Conservation (phyloP, 306 rosid genomes). For the Hippophae tibetana region DNA sequence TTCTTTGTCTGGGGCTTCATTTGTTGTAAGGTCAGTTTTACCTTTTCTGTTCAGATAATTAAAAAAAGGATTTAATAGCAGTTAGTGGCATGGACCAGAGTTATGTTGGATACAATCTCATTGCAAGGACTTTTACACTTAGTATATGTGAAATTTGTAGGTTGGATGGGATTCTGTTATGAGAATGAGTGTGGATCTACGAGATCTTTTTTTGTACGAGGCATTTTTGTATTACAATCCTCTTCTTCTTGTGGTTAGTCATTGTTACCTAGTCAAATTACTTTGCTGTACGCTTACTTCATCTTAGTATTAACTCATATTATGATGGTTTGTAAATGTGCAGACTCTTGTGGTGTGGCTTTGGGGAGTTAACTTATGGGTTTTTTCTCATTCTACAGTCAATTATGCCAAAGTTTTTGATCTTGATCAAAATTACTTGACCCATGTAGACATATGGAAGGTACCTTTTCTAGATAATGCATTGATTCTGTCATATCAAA, state of each 20-base stretch:
- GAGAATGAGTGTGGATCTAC: slow-evolving; percentile 94
- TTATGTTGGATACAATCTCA: slow-evolving; percentile 12
- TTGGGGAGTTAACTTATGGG: slow-evolving; percentile 94
- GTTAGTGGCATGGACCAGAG: slow-evolving; percentile 7
- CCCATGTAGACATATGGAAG: slow-evolving; percentile 94
- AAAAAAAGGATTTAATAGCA: neutral
- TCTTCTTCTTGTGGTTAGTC: slow-evolving; percentile 86
- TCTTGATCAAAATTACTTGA: slow-evolving; percentile 80
- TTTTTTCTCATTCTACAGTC: slow-evolving; percentile 53
- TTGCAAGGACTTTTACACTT: slow-evolving; percentile 19
- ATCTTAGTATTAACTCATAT: slow-evolving; percentile 12
- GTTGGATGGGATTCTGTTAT: slow-evolving; percentile 96
- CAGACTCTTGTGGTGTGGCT: slow-evolving; percentile 97
- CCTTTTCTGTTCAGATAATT: slow-evolving; percentile 3
- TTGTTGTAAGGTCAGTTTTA: slow-evolving; percentile 80
- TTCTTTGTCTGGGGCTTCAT: slow-evolving; percentile 73
- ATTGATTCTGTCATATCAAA: slow-evolving; percentile 8
- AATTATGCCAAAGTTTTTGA: slow-evolving; percentile 79
- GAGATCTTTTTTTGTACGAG: slow-evolving; percentile 82
- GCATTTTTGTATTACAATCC: slow-evolving; percentile 98
- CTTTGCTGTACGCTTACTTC: slow-evolving; percentile 11
- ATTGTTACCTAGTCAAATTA: slow-evolving; percentile 10
- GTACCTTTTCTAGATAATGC: slow-evolving; percentile 29
- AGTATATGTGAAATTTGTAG: slow-evolving; percentile 35
- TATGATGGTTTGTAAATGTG: slow-evolving; percentile 23